Base-by-base conservation (phyloP, 345 rosid genomes). In the Moricandia arvensis region DNA sequence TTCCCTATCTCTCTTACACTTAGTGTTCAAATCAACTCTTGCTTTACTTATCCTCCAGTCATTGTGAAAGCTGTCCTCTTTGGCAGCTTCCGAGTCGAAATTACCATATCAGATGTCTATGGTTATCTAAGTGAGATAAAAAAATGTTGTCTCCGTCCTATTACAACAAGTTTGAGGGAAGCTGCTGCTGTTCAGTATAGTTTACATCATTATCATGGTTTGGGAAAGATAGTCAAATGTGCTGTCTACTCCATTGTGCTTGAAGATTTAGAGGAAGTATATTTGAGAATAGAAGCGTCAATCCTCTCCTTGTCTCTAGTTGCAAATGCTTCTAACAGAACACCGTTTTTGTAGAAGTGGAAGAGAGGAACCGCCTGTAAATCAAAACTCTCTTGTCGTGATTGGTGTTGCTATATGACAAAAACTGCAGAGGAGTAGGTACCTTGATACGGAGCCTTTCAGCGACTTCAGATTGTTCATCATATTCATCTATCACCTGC, bases 401-500 rank as follows among this genome's bases (percentile, higher is more conserved):
- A 21, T 10, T 13, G 12, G 27, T 43, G 0, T 59, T 31, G 16
- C 16, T 29, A 10, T n/a, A 15, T 9, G n/a, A 61, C 8, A 35
- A 66, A 63, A n/a, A 12, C 12, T 59, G 66, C 2, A 15, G 58
- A 33, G n/a, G 29, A 2, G 0, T 7, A 24, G 7, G 7, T 87
- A 90, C 98, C 96, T 82, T 88, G 75, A 94, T 91, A 81, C 96
- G 83, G 34, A 91, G 90, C 74, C 91, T 81, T 31, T 94, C 97
- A 15, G 97, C 97, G 49, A 87, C 93, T 82, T 94, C 98, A 17
- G 98, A 45, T 45, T 45, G 51, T 45, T 45, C 98, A 60, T 94
- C 98, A 66, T 94, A 91, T 73, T 94, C 97, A 74, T 94, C 95
- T n/a, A 94, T 67, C 71, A 94, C 98, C 98, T 91, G 87, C 78